Base-by-base conservation (phyloP, 163 green algal genomes). In the Prototheca cutis region DNA sequence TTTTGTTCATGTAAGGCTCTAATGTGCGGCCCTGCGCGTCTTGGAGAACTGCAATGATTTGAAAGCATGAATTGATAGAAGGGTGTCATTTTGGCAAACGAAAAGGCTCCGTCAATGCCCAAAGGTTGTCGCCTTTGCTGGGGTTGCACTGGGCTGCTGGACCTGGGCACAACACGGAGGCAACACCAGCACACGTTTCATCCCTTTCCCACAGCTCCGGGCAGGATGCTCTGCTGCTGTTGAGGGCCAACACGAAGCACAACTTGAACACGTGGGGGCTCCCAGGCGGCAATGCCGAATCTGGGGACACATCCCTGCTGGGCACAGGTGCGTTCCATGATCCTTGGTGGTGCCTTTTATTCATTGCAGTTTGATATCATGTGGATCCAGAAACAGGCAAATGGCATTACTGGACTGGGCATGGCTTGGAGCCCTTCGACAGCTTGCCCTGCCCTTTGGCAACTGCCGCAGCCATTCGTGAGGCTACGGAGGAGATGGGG, bases 401-500 rank as follows among this genome's bases (percentile, higher is more conserved):
- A 51, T 23, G 23, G 42, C 13, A 28, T 21, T 27, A 8, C 13
- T 51, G 0, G 5, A 13, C 36, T 45, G 36, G 36, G 10, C 36
- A 13, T 13, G 36, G 10, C 13, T 45, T 45, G n/a, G n/a, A n/a
- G n/a, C n/a, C n/a, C n/a, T n/a, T n/a, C n/a, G n/a, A n/a, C 1
- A 45, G 17, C 36, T 45, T 10, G 17, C 36, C 17, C 36, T 45
- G 36, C 36, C 36, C 36, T 1, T 21, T 21, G 36, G 36, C 17
- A 10, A 45, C 13, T 1, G 13, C 36, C 36, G 13, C 82, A 27
- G 84, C 84, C 1, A 53, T 33, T 39, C 62, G 84, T 13, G 84
- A 93, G 59, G 81, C 76, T 4, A 21, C 31, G 1, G 84, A 93
- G 62, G 84, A 93, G 61, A 59, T 93, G 53, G 81, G 82, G 1